Evolutionary conservation across 2,329 filamentous ascomycete species (phyloP).

Genomic region (Grosmannia serpens): DNA sequence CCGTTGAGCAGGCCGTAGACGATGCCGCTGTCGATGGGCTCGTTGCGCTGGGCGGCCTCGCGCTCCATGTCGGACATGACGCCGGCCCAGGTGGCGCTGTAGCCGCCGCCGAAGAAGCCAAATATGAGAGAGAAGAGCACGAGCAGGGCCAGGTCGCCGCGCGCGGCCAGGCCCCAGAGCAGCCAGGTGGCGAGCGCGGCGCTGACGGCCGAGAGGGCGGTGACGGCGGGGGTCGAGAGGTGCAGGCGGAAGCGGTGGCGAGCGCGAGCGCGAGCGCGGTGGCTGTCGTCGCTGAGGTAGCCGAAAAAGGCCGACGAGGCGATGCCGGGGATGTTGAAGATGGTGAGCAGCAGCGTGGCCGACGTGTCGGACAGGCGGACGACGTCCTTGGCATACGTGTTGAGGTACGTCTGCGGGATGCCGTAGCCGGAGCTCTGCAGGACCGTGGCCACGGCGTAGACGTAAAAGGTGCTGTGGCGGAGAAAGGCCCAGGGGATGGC

Average conservation of each 20-base stretch:
- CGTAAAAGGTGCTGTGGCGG: background rate
- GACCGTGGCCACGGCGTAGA: slow-evolving; percentile 1
- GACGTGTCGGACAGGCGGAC: background rate
- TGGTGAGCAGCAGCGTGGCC: slow-evolving; percentile 1
- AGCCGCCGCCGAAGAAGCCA: slow-evolving; percentile 4
- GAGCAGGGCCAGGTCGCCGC: background rate
- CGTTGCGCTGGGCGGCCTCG: slow-evolving; percentile 2
- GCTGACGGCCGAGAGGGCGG: background rate
- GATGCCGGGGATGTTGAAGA: slow-evolving; percentile 3
- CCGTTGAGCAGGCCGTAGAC: slow-evolving; percentile 6
- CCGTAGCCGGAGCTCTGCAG: slow-evolving; percentile 4
- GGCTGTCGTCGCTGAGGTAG: background rate
- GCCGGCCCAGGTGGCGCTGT: slow-evolving; percentile 4
- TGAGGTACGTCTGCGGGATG: slow-evolving; percentile 2
- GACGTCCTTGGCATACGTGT: background rate
- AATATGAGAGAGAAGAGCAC: slow-evolving; percentile 3
- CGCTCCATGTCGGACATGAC: slow-evolving; percentile 1
- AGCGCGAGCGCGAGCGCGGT: background rate
- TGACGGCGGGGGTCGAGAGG: background rate
- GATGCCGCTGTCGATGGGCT: slow-evolving; percentile 1
- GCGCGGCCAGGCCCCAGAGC: slow-evolving; percentile 2
- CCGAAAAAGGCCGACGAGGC: slow-evolving; percentile 1
- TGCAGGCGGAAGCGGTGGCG: background rate
- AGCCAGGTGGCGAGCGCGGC: background rate
- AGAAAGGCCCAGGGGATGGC: slow-evolving; percentile 1